Conservation (phyloP, 2,329 filamentous ascomycete genomes). For the Monosporascus sp. region DNA sequence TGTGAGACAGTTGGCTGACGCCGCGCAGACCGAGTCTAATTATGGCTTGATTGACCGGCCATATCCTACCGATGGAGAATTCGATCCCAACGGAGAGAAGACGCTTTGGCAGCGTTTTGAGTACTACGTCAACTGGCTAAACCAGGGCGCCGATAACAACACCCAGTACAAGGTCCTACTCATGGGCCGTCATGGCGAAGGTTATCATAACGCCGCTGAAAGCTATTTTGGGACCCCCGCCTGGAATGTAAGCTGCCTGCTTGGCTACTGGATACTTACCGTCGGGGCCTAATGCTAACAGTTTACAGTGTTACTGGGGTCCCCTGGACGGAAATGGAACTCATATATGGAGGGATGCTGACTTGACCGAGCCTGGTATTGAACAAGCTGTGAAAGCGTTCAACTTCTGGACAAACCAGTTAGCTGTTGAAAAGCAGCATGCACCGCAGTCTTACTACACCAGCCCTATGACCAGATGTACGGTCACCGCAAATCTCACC, state of each 20-base stretch:
- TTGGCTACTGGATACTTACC: no score
- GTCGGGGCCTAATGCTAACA: slow-evolving; percentile 7
- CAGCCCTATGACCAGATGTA: slow-evolving; percentile 57
- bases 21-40: slow-evolving; percentile 48
- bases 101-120: slow-evolving; percentile 63
- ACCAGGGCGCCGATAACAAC: slow-evolving; percentile 36
- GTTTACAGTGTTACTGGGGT: slow-evolving; percentile 56
- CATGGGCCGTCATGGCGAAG: slow-evolving; percentile 66
- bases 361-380: slow-evolving; percentile 52
- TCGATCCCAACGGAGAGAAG: slow-evolving; percentile 32
- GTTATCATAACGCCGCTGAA: slow-evolving; percentile 59
- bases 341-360: slow-evolving; percentile 56
- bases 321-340: slow-evolving; percentile 59
- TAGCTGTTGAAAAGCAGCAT: slow-evolving; percentile 49
- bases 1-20: slow-evolving; percentile 1
- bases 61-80: slow-evolving; percentile 49
- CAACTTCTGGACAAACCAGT: slow-evolving; percentile 51
- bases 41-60: slow-evolving; percentile 60
- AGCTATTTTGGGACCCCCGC: slow-evolving; percentile 60
- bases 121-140: slow-evolving; percentile 50
- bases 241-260: slow-evolving; percentile 53
- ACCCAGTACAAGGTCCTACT: slow-evolving; percentile 62
- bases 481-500: slow-evolving; percentile 57
- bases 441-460: slow-evolving; percentile 60
- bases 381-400: slow-evolving; percentile 53